Evolutionary conservation across 140 eudicot species (phyloP), one percentile per base, ranked within the genome.

Genomic region (Senecio squalidus): DNA sequence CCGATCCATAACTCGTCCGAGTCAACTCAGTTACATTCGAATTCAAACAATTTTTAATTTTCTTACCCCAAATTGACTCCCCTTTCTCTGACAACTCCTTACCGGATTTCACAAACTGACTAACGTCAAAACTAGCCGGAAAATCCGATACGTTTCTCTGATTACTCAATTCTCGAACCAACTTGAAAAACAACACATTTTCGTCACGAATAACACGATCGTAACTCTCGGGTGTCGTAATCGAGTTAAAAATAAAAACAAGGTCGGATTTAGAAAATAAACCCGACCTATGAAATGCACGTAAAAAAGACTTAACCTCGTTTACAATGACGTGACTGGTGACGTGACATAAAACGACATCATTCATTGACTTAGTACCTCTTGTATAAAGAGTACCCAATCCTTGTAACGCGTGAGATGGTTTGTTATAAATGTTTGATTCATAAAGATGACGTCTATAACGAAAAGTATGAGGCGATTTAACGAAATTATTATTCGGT

Each of bases 1-100:
- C 86, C 49, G 98, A 83, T 24, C 96, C 96, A 34, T 78, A 81
- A 77, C 84, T 76, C 78, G 47, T 4, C 40, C 80, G 84, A 62
- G 72, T 73, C 64, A 62, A 81, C 94, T 81, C 94, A 27, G 41
- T 68, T 4, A 57, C 54, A 70, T 62, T 78, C 15, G 26, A 54
- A 54, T 30, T 70, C 27, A 6, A 58, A 71, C 62, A 62, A 55
- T 14, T 64, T 9, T 69, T 75, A 27, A 1, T 60, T 70, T 54
- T 69, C 27, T 80, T 52, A 20, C 98, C 98, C 98, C 96, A 86
- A 25, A 91, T 74, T 0, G 94, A 60, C 47, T 86, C 95, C 11
- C 28, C 21, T 55, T 65, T 73, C 6, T 64, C 87, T 27, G 48
- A 61, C 59, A 46, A 78, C 62, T 78, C 75, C 55, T 69, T 64